Percentiles rank a stretch among this genome's conserved stretches.
These are phyloP conservation scores for Apiospora kogelbergensis DNA, from an alignment of 2,329 filamentous ascomycete species.

Conservation along the genomic window DNA sequence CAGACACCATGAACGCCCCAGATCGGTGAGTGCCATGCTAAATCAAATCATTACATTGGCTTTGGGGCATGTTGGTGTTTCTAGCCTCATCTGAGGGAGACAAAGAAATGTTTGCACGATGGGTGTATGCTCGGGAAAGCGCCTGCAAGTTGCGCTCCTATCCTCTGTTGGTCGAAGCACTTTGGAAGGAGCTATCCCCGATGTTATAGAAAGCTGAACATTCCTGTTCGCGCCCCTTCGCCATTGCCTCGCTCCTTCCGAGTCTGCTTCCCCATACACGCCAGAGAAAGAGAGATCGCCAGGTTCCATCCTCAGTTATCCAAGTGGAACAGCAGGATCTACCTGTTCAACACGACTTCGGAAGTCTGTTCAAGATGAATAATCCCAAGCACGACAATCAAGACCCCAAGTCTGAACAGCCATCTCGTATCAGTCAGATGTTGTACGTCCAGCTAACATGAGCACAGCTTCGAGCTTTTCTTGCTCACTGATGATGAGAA, in stretches of 20 bases:
- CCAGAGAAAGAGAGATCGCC: not conserved
- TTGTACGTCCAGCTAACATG: constrained; percentile 20
- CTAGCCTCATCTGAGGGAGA: not conserved
- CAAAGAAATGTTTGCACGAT: too few species aligned
- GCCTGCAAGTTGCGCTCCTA: not conserved
- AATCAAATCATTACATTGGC: not conserved
- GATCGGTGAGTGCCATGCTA: constrained; percentile 8
- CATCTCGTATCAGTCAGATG: not conserved
- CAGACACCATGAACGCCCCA: constrained; percentile 11
- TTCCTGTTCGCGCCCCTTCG: not conserved
- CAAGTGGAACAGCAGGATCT: not conserved
- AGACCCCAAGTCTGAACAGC: constrained; percentile 16
- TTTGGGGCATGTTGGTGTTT: too few species aligned
- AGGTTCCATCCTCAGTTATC: not conserved
- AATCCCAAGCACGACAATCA: constrained; percentile 4
- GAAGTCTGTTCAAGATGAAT: not conserved
- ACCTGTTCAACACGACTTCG: not conserved
- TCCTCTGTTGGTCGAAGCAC: not conserved
- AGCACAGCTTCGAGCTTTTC: constrained; percentile 84
- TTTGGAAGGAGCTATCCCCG: not conserved
- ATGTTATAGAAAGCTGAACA: not conserved
- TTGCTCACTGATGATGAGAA: constrained; percentile 79
- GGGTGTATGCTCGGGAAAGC: not conserved
- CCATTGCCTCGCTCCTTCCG: not conserved
- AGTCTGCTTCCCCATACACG: not conserved